Conservation (phyloP, 345 rosid species). For the Citrus medica region DNA sequence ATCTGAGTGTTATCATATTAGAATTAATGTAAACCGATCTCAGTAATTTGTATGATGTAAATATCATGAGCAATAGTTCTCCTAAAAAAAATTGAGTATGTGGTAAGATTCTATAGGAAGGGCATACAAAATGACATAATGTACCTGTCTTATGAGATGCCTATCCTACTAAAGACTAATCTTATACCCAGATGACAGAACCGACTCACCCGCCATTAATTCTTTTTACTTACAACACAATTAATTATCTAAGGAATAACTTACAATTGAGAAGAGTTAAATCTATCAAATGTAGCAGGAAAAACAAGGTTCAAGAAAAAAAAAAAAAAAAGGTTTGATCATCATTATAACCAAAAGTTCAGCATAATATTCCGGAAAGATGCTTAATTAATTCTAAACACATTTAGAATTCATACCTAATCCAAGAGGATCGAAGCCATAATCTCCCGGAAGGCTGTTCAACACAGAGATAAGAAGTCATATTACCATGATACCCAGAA, state of each 20-base stretch:
- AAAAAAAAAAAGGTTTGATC: not conserved
- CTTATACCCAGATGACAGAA: not conserved
- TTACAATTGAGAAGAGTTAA: not conserved
- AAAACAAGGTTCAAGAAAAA: too few species aligned
- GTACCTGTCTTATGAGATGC: too few species aligned
- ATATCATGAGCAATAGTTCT: too few species aligned
- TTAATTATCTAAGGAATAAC: not conserved
- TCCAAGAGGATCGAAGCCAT: slow-evolving; percentile 91
- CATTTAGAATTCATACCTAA: slow-evolving; percentile 40
- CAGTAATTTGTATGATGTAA: too few species aligned
- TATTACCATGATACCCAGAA: not conserved
- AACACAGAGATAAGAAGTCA: slow-evolving; percentile 13
- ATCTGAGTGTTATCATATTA: too few species aligned
- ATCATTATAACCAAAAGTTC: not conserved
- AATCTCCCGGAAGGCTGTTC: slow-evolving; percentile 82
- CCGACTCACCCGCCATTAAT: not conserved
- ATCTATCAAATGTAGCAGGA: not conserved
- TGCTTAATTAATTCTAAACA: not conserved
- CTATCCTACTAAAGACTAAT: not conserved
- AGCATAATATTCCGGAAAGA: not conserved
- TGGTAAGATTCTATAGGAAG: not conserved
- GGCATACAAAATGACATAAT: too few species aligned
- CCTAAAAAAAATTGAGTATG: too few species aligned
- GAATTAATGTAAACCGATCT: too few species aligned
- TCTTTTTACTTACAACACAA: not conserved